Conservation (phyloP, 108 stramenopile genomes). For the Skeletonema marinoi region DNA sequence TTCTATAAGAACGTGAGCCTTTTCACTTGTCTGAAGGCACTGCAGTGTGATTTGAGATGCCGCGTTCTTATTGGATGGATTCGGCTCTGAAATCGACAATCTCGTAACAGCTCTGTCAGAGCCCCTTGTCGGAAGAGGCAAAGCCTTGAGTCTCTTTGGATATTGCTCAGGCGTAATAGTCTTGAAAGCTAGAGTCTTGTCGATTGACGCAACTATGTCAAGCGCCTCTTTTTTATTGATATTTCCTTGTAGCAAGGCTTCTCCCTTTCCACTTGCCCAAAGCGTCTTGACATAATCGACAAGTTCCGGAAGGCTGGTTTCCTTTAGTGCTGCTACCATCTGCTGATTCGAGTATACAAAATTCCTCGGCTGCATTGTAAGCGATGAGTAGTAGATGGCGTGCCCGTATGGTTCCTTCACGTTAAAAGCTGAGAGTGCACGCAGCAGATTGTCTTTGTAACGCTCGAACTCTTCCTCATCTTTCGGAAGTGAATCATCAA, state of each 20-base stretch:
- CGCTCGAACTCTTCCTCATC: slow-evolving; percentile 81
- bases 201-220: slow-evolving; percentile 64
- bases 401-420: slow-evolving; percentile 85
- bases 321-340: slow-evolving; percentile 54
- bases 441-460: slow-evolving; percentile 75
- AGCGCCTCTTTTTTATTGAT: slow-evolving; percentile 71
- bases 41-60: slow-evolving; percentile 77
- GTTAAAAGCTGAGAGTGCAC: slow-evolving; percentile 63
- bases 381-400: slow-evolving; percentile 61
- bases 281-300: slow-evolving; percentile 58
- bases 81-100: slow-evolving; percentile 73
- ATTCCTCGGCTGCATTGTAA: slow-evolving; percentile 56
- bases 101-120: slow-evolving; percentile 36
- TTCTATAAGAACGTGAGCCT: slow-evolving; percentile 77
- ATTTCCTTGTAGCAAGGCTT: slow-evolving; percentile 85
- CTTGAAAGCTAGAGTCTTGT: slow-evolving; percentile 67
- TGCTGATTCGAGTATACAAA: slow-evolving; percentile 68
- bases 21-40: slow-evolving; percentile 60
- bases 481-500: slow-evolving; percentile 63
- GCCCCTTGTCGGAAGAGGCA: slow-evolving; percentile 57
- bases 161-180: slow-evolving; percentile 59
- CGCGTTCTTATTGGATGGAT: slow-evolving; percentile 73
- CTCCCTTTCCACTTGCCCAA: slow-evolving; percentile 75
- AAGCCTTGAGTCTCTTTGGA: slow-evolving; percentile 62
- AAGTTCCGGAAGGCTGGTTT: slow-evolving; percentile 55